These are phyloP conservation scores for Boletus vinaceobasis DNA, from an alignment of 768 basidiomycete species.

Conservation along the genomic window DNA sequence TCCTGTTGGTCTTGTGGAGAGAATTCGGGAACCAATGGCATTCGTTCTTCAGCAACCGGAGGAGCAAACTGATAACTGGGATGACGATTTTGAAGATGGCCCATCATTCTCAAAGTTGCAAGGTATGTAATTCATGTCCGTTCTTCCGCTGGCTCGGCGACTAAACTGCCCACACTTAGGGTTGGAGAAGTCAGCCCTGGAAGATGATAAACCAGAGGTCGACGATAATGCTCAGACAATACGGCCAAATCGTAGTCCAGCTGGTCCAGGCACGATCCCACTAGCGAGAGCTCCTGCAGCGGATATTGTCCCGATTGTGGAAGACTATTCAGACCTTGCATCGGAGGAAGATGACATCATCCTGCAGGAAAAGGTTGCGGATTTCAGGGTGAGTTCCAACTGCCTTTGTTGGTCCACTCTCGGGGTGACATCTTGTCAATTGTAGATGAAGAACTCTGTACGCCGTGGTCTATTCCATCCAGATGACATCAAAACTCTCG, in stretches of 20 bases:
- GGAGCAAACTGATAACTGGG: slow-evolving; percentile 95
- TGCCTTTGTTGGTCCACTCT: background rate
- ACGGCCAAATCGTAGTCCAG: slow-evolving; percentile 70
- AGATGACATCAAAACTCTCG: slow-evolving; percentile 81
- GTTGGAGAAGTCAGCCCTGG: slow-evolving; percentile 57
- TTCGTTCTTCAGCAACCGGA: slow-evolving; percentile 71
- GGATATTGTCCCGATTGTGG: slow-evolving; percentile 66
- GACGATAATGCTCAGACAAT: slow-evolving; percentile 84
- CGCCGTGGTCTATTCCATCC: slow-evolving; percentile 84
- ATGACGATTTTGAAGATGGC: slow-evolving; percentile 95
- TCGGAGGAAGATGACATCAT: slow-evolving; percentile 71
- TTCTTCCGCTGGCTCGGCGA: background rate
- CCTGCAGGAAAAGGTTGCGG: slow-evolving; percentile 74
- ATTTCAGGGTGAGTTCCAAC: slow-evolving; percentile 63
- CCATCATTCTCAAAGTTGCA: slow-evolving; percentile 85
- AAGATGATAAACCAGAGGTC: slow-evolving; percentile 50
- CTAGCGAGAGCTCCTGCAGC: slow-evolving; percentile 60
- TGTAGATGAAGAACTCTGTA: slow-evolving; percentile 64
- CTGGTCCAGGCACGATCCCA: slow-evolving; percentile 44
- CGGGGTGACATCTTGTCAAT: background rate
- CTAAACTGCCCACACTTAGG: slow-evolving; percentile 35
- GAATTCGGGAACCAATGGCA: slow-evolving; percentile 52
- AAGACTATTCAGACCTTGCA: slow-evolving; percentile 89
- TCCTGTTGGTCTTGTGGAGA: slow-evolving; percentile 35
- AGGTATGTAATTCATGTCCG: slow-evolving; percentile 30